Percentiles rank a stretch among this genome's conserved stretches.
These are phyloP conservation scores for Penicillium subrubescens DNA, from an alignment of 495 filamentous ascomycete genomes.

Conservation along the genomic window DNA sequence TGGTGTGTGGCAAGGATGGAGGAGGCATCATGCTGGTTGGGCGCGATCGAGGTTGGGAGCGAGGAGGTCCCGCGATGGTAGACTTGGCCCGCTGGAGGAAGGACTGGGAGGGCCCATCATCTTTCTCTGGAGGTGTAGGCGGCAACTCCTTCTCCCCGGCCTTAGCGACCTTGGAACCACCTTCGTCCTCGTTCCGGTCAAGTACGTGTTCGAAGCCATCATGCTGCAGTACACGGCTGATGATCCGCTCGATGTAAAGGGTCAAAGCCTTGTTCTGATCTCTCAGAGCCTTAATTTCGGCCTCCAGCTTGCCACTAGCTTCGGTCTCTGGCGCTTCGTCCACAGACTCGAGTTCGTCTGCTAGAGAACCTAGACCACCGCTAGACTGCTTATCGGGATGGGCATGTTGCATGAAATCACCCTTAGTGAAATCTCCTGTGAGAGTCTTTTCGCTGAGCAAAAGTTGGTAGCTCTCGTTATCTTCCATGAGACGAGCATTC, in stretches of 20 bases:
- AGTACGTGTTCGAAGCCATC: conserved; percentile 93
- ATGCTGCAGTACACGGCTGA: conserved; percentile 88
- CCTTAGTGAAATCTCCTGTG: conserved; percentile 87
- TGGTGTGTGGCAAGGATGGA: conserved; percentile 36
- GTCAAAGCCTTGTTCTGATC: conserved; percentile 97
- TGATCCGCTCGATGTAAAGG: conserved; percentile 97
- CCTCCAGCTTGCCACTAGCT: conserved; percentile 69
- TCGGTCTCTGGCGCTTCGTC: conserved; percentile 59
- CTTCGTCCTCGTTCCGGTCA: conserved; percentile 62
- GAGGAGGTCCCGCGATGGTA: conserved; percentile 52
- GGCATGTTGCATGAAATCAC: conserved; percentile 71
- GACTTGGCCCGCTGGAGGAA: conserved; percentile 82
- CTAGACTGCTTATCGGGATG: conserved; percentile 41
- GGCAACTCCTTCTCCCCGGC: conserved; percentile 78
- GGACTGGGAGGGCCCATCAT: conserved; percentile 51
- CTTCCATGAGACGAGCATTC: conserved; percentile 94
- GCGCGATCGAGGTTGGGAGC: conserved; percentile 54
- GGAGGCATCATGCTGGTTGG: conserved; percentile 65
- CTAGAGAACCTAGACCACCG: conserved; percentile 63
- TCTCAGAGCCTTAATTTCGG: conserved; percentile 77
- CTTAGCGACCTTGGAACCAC: conserved; percentile 24
- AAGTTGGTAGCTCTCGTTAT: conserved; percentile 97
- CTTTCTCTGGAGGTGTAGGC: conserved; percentile 68
- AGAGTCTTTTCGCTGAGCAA: conserved; percentile 90
- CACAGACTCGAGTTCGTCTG: conserved; percentile 79